Base-by-base conservation (phyloP, 2,329 filamentous ascomycete genomes). In the Colletotrichum lindemuthianum region DNA sequence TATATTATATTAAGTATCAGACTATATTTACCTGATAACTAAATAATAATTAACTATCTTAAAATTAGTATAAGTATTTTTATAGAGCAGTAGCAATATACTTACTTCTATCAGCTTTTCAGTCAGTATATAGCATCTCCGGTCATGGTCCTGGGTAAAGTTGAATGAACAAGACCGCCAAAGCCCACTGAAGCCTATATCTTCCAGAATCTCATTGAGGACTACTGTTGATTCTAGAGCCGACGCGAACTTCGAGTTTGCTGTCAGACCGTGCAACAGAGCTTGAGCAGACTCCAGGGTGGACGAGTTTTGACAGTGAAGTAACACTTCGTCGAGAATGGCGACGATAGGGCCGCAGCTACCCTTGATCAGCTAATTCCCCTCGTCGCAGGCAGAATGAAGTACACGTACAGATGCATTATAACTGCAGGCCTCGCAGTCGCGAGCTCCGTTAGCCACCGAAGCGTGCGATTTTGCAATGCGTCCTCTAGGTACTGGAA, bases 401-500 rank as follows among this genome's bases (percentile, higher is more conserved):
- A 11, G 11, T 24, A 16, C 12, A 79, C 85, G 80, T 75, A 90
- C 85, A 91, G 72, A 64, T 86, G 81, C 48, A 85, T 69, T 32
- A 90, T 79, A 8, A 90, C 87, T 8, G 79, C 75, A 3, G 88
- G 86, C 24, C 88, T 79, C 16, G 79, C 79, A 9, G 73, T 70
- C 3, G 87, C 87, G 34, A 91, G 74, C 53, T 84, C 79, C 55
- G 85, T 86, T 40, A 91, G 79, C 86, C 88, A 90, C 13, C 78
- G 72, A 3, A 91, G 76, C 13, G 81, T 85, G 12, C 86, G 81
- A 47, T 84, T 83, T 72, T 91, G 88, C 15, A 88, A 81, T 2
- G 79, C 78, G 60, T 90, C 88, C 61, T 91, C 88, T 8, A 90
- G 77, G 61, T 85, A 85, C 60, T 86, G 84, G 70, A 91, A 91